Evolutionary conservation across 225 moss, liverwort and hornwort genomes (phyloP).

Genomic region (Bryoerythrophyllum caledonicum): DNA sequence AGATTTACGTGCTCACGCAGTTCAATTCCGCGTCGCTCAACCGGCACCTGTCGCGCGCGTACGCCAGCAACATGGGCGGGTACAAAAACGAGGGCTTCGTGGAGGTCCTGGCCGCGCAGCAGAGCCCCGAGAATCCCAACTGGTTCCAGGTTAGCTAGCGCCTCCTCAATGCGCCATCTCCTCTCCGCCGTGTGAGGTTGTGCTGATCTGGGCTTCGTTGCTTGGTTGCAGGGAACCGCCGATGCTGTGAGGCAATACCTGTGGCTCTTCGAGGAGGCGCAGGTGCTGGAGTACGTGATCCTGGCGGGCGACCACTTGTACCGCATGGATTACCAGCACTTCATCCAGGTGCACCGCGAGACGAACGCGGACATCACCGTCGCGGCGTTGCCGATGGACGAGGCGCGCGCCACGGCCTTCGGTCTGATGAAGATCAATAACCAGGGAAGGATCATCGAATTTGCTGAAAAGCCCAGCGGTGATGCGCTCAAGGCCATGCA

Average conservation of each 20-base stretch:
- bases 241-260: constrained; percentile 97
- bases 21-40: constrained; percentile 98
- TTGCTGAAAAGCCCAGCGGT: constrained; percentile 86
- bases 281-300: constrained; percentile 87
- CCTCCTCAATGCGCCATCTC: no score
- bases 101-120: constrained; percentile 96
- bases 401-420: constrained; percentile 85
- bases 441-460: constrained; percentile 79
- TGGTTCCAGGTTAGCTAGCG: constrained; percentile 71
- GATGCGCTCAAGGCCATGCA: constrained; percentile 81
- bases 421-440: constrained; percentile 95
- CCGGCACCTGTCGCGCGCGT: constrained; percentile 95
- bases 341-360: constrained; percentile 82
- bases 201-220: neutral
- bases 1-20: constrained; percentile 97
- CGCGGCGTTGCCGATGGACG: constrained; percentile 93
- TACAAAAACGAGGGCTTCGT: constrained; percentile 98
- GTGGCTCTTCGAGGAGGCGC: constrained; percentile 97
- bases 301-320: constrained; percentile 96
- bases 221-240: constrained; percentile 68
- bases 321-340: constrained; percentile 98
- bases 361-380: constrained; percentile 94
- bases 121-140: constrained; percentile 99
- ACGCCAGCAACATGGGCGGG: constrained; percentile 97
- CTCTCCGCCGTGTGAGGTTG: no score